A percentile compares a stretch with the other conserved stretches of the same genome.
phyloP scores from a whole-genome alignment of 306 rosid species.

The Prunus kanzakura region DNA sequence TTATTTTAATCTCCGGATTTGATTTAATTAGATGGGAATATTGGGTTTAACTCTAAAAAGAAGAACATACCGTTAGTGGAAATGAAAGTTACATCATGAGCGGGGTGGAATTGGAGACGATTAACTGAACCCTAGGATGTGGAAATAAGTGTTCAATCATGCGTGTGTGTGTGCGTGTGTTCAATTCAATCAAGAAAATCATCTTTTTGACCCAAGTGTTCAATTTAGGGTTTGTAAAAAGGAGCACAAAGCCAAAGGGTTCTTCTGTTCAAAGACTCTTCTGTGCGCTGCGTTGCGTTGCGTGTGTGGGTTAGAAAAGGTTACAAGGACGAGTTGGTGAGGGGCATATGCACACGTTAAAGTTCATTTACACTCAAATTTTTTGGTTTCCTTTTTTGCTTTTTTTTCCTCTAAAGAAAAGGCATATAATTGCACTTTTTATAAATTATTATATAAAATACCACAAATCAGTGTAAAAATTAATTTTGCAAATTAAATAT shows the following conservation, averaged over 20 bases:
- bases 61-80: conserved; percentile 50
- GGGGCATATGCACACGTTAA: conserved; percentile 63
- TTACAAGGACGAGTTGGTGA: conserved; percentile 37
- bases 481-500: not conserved
- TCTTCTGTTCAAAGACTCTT: conserved; percentile 30
- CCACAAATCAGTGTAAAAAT: not conserved
- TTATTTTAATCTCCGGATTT: conserved; percentile 16
- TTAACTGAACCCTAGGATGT: conserved; percentile 49
- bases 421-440: not conserved
- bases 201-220: not conserved
- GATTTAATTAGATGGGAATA: conserved; percentile 11
- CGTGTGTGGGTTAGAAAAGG: conserved; percentile 33
- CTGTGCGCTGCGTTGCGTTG: conserved; percentile 21
- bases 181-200: not conserved
- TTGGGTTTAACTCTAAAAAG: conserved; percentile 30
- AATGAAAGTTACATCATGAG: conserved; percentile 50
- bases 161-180: not conserved
- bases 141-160: conserved; percentile 48
- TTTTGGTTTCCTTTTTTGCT: conserved; percentile 14
- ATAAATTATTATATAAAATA: not conserved
- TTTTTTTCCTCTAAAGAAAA: conserved; percentile 13
- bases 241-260: conserved; percentile 38
- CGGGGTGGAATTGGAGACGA: conserved; percentile 42
- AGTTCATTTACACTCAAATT: conserved; percentile 28
- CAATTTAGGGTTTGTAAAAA: conserved; percentile 23